Evolutionary conservation across 495 filamentous ascomycete genomes (phyloP).

Genomic region (Halenospora varia): DNA sequence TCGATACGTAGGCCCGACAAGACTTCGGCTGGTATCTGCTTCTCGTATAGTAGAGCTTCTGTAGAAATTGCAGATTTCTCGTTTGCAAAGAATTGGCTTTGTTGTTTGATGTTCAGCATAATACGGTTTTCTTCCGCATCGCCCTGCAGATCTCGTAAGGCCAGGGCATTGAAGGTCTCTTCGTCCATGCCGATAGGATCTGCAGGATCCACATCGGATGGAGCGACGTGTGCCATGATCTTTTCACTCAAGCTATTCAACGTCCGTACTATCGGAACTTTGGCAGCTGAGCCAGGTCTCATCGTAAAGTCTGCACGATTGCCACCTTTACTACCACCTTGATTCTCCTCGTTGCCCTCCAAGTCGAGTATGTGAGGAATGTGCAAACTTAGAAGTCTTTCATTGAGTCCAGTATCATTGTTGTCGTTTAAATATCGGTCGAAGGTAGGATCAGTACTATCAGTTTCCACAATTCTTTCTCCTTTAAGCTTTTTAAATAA

Average conservation of each 20-base stretch:
- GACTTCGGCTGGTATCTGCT: slow-evolving; percentile 65
- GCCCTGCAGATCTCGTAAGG: slow-evolving; percentile 76
- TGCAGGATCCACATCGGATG: slow-evolving; percentile 64
- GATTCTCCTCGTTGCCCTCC: slow-evolving; percentile 89
- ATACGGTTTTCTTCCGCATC: slow-evolving; percentile 69
- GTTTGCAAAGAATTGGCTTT: slow-evolving; percentile 72
- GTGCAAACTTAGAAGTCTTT: slow-evolving; percentile 49
- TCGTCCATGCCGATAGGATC: slow-evolving; percentile 65
- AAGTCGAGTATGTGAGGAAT: slow-evolving; percentile 89
- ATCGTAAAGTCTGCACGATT: slow-evolving; percentile 86
- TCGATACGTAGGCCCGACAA: slow-evolving; percentile 59
- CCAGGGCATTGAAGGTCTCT: slow-evolving; percentile 66
- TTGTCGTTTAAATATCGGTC: slow-evolving; percentile 78
- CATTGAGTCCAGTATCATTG: slow-evolving; percentile 48
- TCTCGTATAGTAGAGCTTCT: slow-evolving; percentile 54
- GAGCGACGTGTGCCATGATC: slow-evolving; percentile 79
- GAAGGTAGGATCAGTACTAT: slow-evolving; percentile 67
- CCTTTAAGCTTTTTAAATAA: slow-evolving; percentile 90
- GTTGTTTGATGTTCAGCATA: slow-evolving; percentile 82
- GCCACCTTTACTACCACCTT: slow-evolving; percentile 60
- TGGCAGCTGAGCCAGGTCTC: slow-evolving; percentile 62
- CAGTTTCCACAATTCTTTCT: slow-evolving; percentile 71
- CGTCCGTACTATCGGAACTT: slow-evolving; percentile 75
- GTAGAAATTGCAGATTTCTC: slow-evolving; percentile 48
- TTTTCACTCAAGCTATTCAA: slow-evolving; percentile 87